These are phyloP conservation scores for Pseudonitzschia multistriata DNA, from an alignment of 108 stramenopile genomes.

Conservation along the genomic window DNA sequence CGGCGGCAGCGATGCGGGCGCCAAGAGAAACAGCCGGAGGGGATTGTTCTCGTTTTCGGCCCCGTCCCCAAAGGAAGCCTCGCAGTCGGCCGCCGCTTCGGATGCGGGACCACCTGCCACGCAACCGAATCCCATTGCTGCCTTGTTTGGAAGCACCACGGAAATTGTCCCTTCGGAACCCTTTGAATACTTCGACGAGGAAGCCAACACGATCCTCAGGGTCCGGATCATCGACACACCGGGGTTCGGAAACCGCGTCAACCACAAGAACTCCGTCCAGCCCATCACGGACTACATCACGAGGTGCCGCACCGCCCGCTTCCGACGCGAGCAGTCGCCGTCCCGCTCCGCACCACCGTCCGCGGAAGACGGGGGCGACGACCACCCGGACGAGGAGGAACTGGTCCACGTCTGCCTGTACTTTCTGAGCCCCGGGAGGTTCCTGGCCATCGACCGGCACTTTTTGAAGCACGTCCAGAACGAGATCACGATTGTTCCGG, in stretches of 20 bases:
- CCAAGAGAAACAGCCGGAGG: no score
- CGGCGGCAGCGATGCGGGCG: background rate
- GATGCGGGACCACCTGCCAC: background rate
- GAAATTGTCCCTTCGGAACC: conserved; percentile 4
- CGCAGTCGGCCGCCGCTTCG: background rate
- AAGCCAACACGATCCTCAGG: conserved; percentile 23
- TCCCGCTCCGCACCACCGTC: background rate
- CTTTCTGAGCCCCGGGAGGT: conserved; percentile 35
- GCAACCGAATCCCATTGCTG: background rate
- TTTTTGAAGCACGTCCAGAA: conserved; percentile 33
- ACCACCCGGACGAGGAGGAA: background rate
- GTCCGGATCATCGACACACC: conserved; percentile 39
- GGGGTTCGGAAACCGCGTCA: conserved; percentile 29
- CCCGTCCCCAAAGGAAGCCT: background rate
- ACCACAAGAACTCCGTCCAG: conserved; percentile 28
- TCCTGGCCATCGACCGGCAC: conserved; percentile 30
- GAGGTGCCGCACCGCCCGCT: conserved; percentile 8
- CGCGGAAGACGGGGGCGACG: background rate
- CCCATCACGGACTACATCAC: conserved; percentile 27
- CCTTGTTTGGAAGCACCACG: conserved; percentile 5
- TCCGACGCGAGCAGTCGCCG: conserved; percentile 7
- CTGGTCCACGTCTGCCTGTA: conserved; percentile 35
- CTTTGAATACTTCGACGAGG: conserved; percentile 18
- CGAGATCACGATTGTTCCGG: conserved; percentile 29
- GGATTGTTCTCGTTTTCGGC: background rate